These are phyloP conservation scores for Musa balbisiana DNA, from an alignment of 202 grass and related monocot genomes.

Conservation along the genomic window DNA sequence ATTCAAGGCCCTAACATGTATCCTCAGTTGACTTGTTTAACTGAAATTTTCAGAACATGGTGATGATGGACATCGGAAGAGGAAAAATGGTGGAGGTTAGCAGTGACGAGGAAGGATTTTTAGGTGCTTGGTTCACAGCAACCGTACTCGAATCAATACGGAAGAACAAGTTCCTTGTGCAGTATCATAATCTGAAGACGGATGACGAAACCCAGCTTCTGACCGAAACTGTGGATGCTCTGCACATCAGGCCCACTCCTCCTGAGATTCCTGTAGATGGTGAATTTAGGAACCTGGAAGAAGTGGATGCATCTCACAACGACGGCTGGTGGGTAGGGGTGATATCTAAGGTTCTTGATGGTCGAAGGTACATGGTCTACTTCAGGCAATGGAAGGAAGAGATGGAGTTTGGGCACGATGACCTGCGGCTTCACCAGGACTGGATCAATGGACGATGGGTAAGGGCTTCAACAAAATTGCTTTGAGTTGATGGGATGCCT, in stretches of 20 bases:
- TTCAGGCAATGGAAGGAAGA: constrained; percentile 72
- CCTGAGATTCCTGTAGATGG: constrained; percentile 19
- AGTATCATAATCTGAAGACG: constrained; percentile 52
- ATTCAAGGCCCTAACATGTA: background rate
- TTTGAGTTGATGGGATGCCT: background rate
- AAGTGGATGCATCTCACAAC: constrained; percentile 72
- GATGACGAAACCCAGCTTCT: constrained; percentile 52
- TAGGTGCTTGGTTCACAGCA: constrained; percentile 60
- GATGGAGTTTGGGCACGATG: constrained; percentile 37
- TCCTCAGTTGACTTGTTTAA: background rate
- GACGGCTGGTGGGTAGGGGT: constrained; percentile 85
- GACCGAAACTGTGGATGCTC: constrained; percentile 46
- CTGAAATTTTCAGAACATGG: background rate
- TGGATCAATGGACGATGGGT: constrained; percentile 77
- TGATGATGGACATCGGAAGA: background rate
- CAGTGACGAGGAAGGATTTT: constrained; percentile 44
- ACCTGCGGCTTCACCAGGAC: constrained; percentile 60
- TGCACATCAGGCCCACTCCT: constrained; percentile 54
- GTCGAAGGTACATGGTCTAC: constrained; percentile 51
- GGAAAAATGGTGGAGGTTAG: constrained; percentile 5
- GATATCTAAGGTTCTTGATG: constrained; percentile 49
- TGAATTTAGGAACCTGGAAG: constrained; percentile 50
- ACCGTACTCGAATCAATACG: constrained; percentile 41
- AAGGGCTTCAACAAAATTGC: constrained; percentile 21
- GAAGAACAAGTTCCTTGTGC: constrained; percentile 49